These are phyloP conservation scores for Agaricus blazei DNA, from an alignment of 768 basidiomycete genomes.

Conservation along the genomic window DNA sequence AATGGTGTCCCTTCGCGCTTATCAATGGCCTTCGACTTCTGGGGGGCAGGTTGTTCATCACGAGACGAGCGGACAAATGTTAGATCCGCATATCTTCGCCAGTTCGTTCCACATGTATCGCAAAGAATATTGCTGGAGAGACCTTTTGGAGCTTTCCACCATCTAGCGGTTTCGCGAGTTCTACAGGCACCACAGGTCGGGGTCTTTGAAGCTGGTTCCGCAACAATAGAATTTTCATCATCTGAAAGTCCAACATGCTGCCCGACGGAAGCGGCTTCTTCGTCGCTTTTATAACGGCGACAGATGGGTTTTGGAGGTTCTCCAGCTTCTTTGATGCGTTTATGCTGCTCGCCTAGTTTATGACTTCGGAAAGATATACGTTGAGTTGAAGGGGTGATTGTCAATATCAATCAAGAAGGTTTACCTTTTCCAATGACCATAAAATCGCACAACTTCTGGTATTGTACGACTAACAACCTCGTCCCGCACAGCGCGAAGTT, in stretches of 20 bases:
- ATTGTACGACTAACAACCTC: constrained; percentile 67
- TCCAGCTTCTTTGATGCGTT: constrained; percentile 37
- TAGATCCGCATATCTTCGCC: constrained; percentile 91
- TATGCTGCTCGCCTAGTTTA: constrained; percentile 68
- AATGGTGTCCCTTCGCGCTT: constrained; percentile 64
- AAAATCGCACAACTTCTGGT: constrained; percentile 78
- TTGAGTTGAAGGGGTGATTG: not conserved
- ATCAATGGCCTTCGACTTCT: constrained; percentile 47
- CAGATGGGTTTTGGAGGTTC: constrained; percentile 29
- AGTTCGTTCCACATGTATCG: constrained; percentile 80
- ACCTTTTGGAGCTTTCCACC: constrained; percentile 94
- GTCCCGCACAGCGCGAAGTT: constrained; percentile 72
- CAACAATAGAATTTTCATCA: constrained; percentile 74
- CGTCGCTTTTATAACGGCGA: constrained; percentile 30
- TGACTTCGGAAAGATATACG: constrained; percentile 32
- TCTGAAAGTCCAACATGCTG: constrained; percentile 53
- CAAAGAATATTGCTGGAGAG: constrained; percentile 76
- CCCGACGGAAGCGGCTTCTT: constrained; percentile 32
- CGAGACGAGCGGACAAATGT: constrained; percentile 62
- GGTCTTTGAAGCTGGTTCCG: constrained; percentile 41
- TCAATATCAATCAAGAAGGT: constrained; percentile 9
- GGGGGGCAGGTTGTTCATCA: constrained; percentile 52
- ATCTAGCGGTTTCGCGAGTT: constrained; percentile 69
- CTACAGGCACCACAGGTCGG: constrained; percentile 80
- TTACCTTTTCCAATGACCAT: constrained; percentile 84